Conservation (phyloP, 2,329 filamentous ascomycete genomes). For the Arthrobotrys conoides region DNA sequence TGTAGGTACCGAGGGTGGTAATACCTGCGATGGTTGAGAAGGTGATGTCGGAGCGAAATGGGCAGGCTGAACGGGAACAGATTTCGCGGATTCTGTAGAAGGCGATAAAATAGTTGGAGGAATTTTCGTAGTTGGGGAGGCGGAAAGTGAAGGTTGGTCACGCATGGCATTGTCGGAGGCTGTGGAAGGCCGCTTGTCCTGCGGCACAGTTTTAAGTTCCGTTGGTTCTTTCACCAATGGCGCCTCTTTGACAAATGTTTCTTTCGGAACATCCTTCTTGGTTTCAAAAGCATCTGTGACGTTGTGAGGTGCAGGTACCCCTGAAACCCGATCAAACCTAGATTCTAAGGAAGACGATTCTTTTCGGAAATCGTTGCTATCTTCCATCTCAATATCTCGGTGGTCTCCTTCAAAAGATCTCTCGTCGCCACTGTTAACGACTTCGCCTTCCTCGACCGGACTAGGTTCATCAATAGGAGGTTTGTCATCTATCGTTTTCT, state of each 20-base stretch:
- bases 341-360: conserved; percentile 20
- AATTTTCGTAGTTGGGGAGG: conserved; percentile 43
- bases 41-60: conserved; percentile 57
- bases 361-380: conserved; percentile 39
- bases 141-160: conserved; percentile 46
- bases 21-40: conserved; percentile 28
- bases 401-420: conserved; percentile 41
- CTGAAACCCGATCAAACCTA: conserved; percentile 26
- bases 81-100: conserved; percentile 43
- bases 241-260: conserved; percentile 42
- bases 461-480: conserved; percentile 53
- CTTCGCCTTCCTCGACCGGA: conserved; percentile 57
- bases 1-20: conserved; percentile 50
- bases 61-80: conserved; percentile 46
- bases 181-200: conserved; percentile 48
- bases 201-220: conserved; percentile 46
- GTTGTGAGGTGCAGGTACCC: conserved; percentile 21
- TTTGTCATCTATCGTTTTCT: conserved; percentile 47
- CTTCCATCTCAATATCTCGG: conserved; percentile 51
- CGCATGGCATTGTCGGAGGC: conserved; percentile 30
- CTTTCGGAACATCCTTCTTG: conserved; percentile 43
- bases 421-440: conserved; percentile 53
- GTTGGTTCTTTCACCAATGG: conserved; percentile 52
- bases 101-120: conserved; percentile 39
- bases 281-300: conserved; percentile 30